Evolutionary conservation across 1,139 yeast species (phyloP).

Genomic region (Cylindricascospora bacillispora): DNA sequence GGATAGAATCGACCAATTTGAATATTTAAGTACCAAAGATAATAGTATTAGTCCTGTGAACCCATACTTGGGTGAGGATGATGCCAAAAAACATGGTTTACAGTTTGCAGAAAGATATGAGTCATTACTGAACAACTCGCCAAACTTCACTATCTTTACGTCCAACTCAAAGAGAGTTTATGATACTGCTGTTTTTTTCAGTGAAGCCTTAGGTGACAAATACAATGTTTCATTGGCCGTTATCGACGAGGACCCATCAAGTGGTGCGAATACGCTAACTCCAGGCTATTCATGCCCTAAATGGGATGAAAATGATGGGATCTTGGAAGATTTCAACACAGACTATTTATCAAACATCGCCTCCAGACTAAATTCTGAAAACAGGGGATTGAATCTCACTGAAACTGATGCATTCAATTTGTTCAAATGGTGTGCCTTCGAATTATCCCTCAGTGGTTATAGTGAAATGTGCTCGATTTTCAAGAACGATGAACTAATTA

Average conservation of each 20-base stretch:
- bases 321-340: conserved; percentile 14
- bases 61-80: conserved; percentile 11
- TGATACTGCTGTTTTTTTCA: conserved; percentile 13
- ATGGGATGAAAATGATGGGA: conserved; percentile 19
- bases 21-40: conserved; percentile 13
- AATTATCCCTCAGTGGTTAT: conserved; percentile 39
- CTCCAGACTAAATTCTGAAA: conserved; percentile 27
- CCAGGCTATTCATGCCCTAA: conserved; percentile 26
- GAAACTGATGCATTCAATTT: conserved; percentile 32
- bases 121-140: conserved; percentile 6
- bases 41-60: conserved; percentile 10
- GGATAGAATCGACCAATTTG: conserved; percentile 15
- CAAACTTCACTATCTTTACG: conserved; percentile 9
- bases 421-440: conserved; percentile 44
- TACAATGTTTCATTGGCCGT: conserved; percentile 8
- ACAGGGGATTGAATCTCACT: conserved; percentile 34
- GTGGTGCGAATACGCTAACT: conserved; percentile 33
- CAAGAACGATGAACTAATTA: conserved; percentile 41
- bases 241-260: conserved; percentile 26
- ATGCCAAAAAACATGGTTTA: conserved; percentile 15
- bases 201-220: conserved; percentile 7
- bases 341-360: conserved; percentile 29
- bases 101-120: conserved; percentile 10
- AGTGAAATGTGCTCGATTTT: conserved; percentile 45
- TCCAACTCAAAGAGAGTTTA: conserved; percentile 16